Percentiles rank a stretch among this genome's conserved stretches.
These are phyloP conservation scores for Alternaria atra DNA, from an alignment of 2,329 filamentous ascomycete species.

Conservation along the genomic window DNA sequence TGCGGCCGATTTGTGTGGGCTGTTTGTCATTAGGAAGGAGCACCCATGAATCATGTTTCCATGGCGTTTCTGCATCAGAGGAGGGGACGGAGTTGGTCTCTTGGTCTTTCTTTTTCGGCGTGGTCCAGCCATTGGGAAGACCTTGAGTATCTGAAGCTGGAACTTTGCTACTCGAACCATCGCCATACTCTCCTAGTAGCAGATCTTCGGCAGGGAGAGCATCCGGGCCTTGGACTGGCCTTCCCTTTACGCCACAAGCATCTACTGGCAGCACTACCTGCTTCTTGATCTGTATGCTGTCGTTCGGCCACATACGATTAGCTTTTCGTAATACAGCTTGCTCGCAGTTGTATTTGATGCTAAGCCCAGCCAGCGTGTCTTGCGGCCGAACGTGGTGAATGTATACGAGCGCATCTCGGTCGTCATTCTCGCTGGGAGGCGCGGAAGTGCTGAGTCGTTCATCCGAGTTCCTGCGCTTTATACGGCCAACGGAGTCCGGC, in stretches of 20 bases:
- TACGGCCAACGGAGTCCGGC: conserved; percentile 57
- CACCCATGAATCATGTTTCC: conserved; percentile 92
- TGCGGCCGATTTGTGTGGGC: conserved; percentile 84
- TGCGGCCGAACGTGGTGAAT: conserved; percentile 82
- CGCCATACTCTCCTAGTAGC: conserved; percentile 42
- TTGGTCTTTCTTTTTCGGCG: conserved; percentile 46
- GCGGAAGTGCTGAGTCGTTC: conserved; percentile 61
- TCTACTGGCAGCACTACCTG: conserved; percentile 87
- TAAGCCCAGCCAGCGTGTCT: conserved; percentile 90
- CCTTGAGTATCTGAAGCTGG: conserved; percentile 29
- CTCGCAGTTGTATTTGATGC: conserved; percentile 88
- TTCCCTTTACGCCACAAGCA: conserved; percentile 83
- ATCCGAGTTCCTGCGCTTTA: conserved; percentile 75
- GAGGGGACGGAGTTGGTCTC: conserved; percentile 46
- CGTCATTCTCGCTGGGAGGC: conserved; percentile 65
- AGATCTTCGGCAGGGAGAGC: conserved; percentile 51
- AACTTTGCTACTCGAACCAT: conserved; percentile 27
- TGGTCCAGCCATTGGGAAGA: conserved; percentile 50
- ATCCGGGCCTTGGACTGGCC: conserved; percentile 56
- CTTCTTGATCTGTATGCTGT: conserved; percentile 85
- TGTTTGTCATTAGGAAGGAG: conserved; percentile 74
- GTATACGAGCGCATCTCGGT: conserved; percentile 84
- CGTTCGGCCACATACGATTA: conserved; percentile 94
- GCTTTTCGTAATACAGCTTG: conserved; percentile 83
- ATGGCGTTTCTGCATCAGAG: conserved; percentile 65